Evolutionary conservation across 371 early-diverging fungal genomes (phyloP).

Genomic region (Lichtheimia ramosa): DNA sequence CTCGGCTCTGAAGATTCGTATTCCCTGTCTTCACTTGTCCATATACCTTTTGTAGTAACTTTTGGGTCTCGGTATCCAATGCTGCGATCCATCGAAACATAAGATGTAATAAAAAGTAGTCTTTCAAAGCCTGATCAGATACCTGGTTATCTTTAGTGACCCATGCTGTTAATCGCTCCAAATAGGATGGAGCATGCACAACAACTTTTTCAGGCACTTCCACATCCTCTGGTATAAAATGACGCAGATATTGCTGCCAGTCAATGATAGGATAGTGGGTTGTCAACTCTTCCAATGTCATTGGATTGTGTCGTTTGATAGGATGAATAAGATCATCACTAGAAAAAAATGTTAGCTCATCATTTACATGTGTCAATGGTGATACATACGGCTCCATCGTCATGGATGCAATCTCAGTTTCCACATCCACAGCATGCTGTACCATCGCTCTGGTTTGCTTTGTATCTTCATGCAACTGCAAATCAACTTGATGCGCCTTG

Average conservation of each 20-base stretch:
- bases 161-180: slow-evolving; percentile 10
- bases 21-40: too few relatives aligned
- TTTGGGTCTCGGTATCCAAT: too few relatives aligned
- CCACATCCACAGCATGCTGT: slow-evolving; percentile 45
- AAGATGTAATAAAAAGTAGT: slow-evolving; percentile 12
- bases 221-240: slow-evolving; percentile 1
- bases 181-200: slow-evolving; percentile 11
- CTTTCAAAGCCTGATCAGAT: neutral
- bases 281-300: slow-evolving; percentile 34
- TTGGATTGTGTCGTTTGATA: slow-evolving; percentile 50
- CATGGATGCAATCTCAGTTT: slow-evolving; percentile 42
- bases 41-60: too few relatives aligned
- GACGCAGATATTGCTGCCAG: slow-evolving; percentile 17
- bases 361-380: too few relatives aligned
- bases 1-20: too few relatives aligned
- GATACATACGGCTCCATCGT: slow-evolving; percentile 11
- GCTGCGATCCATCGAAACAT: neutral
- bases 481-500: slow-evolving; percentile 3
- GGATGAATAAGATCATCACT: slow-evolving; percentile 52
- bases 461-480: slow-evolving; percentile 7
- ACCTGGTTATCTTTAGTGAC: slow-evolving; percentile 8
- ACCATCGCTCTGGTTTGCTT: slow-evolving; percentile 27
- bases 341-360: too few relatives aligned
- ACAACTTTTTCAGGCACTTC: slow-evolving; percentile 8
- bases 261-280: slow-evolving; percentile 21